phyloP scores from a whole-genome alignment of 768 basidiomycete genomes.

The Pleurotus platypus region DNA sequence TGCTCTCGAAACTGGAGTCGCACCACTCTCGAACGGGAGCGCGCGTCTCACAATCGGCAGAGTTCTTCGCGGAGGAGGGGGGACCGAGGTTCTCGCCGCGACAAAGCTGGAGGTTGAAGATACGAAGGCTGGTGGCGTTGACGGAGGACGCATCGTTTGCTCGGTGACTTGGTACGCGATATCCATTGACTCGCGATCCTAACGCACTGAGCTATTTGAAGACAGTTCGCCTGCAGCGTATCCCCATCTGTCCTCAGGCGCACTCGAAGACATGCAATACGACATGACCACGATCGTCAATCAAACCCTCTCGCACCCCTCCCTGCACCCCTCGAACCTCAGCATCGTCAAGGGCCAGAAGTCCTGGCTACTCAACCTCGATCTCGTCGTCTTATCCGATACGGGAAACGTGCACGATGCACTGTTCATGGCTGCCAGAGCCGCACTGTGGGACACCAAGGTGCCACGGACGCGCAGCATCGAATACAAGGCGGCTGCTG shows the following conservation, averaged over 20 bases:
- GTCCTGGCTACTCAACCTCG: constrained; percentile 74
- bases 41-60: constrained; percentile 72
- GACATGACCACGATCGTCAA: constrained; percentile 66
- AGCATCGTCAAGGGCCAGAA: constrained; percentile 56
- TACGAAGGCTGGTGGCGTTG: constrained; percentile 36
- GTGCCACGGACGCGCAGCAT: constrained; percentile 72
- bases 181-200: background rate
- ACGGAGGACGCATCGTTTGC: constrained; percentile 63
- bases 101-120: constrained; percentile 77
- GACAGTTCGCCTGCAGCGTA: constrained; percentile 80
- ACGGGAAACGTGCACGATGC: constrained; percentile 76
- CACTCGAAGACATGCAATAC: constrained; percentile 73
- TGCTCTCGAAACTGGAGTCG: constrained; percentile 72
- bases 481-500: constrained; percentile 50
- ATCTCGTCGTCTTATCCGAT: constrained; percentile 71
- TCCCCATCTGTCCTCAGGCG: constrained; percentile 56
- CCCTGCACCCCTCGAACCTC: constrained; percentile 66
- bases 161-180: constrained; percentile 71
- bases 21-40: constrained; percentile 83
- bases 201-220: constrained; percentile 27
- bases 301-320: constrained; percentile 61
- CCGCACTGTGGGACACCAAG: constrained; percentile 78
- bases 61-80: constrained; percentile 47
- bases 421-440: constrained; percentile 73
- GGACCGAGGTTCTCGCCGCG: constrained; percentile 77